phyloP scores from a whole-genome alignment of 495 filamentous ascomycete species.

The Talaromyces trachyspermus region DNA sequence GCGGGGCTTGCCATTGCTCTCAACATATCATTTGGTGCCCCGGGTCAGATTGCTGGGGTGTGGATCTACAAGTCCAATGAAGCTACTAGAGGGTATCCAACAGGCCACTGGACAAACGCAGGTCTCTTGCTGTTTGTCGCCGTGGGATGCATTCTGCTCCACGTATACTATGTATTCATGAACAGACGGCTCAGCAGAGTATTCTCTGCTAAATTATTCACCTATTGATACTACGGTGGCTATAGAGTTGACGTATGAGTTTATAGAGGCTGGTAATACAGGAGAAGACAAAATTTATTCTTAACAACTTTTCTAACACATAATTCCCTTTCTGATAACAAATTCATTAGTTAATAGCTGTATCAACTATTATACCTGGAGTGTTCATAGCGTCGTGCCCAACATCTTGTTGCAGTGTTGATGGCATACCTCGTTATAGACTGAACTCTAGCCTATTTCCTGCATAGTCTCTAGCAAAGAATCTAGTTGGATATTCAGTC shows the following conservation, averaged over 20 bases:
- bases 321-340: too few species aligned
- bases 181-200: constrained; percentile 14
- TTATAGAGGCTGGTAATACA: too few species aligned
- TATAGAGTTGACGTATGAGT: too few species aligned
- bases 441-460: constrained; percentile 58
- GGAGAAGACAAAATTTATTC: too few species aligned
- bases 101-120: constrained; percentile 52
- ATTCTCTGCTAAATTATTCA: neutral
- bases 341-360: too few species aligned
- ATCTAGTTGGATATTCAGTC: constrained; percentile 51
- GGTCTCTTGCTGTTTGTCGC: constrained; percentile 36
- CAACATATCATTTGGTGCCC: constrained; percentile 58
- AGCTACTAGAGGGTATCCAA: constrained; percentile 53
- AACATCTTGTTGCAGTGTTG: too few species aligned
- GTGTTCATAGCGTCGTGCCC: too few species aligned
- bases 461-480: constrained; percentile 58
- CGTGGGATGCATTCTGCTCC: constrained; percentile 27
- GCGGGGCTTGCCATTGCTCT: constrained; percentile 61
- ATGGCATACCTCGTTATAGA: too few species aligned
- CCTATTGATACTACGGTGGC: constrained; percentile 5
- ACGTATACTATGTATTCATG: constrained; percentile 32
- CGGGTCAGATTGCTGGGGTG: constrained; percentile 63
- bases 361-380: too few species aligned
- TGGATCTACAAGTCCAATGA: constrained; percentile 67
- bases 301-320: too few species aligned